These are phyloP conservation scores for Tylopilus subfusipes DNA, from an alignment of 768 basidiomycete species.

Conservation along the genomic window DNA sequence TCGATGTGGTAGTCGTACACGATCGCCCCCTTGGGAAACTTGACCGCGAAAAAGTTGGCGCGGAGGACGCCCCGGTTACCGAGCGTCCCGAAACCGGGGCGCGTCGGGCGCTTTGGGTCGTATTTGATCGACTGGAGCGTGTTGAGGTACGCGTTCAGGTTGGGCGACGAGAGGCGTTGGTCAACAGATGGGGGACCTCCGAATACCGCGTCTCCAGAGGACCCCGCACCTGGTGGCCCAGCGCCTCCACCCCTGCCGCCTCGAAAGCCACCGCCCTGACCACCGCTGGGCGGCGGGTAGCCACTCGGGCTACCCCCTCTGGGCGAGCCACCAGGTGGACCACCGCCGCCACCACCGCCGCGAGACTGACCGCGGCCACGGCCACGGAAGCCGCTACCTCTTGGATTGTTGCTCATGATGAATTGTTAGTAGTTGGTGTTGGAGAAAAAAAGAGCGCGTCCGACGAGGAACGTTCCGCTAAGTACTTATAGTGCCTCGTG, in stretches of 20 bases:
- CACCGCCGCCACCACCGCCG: slow-evolving; percentile 2
- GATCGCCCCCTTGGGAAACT: slow-evolving; percentile 34
- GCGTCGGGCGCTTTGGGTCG: slow-evolving; percentile 38
- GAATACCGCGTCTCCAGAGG: slow-evolving; percentile 30
- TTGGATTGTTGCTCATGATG: slow-evolving; percentile 10
- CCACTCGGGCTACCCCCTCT: slow-evolving; percentile 6
- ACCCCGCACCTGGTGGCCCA: slow-evolving; percentile 26
- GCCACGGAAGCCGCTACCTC: slow-evolving; percentile 7
- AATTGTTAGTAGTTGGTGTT: neutral
- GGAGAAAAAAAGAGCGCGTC: neutral
- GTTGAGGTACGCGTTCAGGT: slow-evolving; percentile 25
- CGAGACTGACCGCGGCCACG: slow-evolving; percentile 16
- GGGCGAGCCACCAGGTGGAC: neutral
- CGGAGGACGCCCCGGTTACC: slow-evolving; percentile 42
- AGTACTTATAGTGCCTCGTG: slow-evolving; percentile 12
- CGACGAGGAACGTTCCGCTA: neutral
- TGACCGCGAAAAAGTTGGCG: slow-evolving; percentile 49
- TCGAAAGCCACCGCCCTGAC: slow-evolving; percentile 8
- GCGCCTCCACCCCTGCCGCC: slow-evolving; percentile 24
- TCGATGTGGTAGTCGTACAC: slow-evolving; percentile 46
- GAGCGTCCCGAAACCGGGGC: slow-evolving; percentile 44
- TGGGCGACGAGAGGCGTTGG: slow-evolving; percentile 28
- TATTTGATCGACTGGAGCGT: slow-evolving; percentile 30
- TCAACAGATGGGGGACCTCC: slow-evolving; percentile 32
- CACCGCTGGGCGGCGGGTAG: neutral